phyloP scores from a whole-genome alignment of 2,329 filamentous ascomycete genomes.

The Blastomyces silverae region DNA sequence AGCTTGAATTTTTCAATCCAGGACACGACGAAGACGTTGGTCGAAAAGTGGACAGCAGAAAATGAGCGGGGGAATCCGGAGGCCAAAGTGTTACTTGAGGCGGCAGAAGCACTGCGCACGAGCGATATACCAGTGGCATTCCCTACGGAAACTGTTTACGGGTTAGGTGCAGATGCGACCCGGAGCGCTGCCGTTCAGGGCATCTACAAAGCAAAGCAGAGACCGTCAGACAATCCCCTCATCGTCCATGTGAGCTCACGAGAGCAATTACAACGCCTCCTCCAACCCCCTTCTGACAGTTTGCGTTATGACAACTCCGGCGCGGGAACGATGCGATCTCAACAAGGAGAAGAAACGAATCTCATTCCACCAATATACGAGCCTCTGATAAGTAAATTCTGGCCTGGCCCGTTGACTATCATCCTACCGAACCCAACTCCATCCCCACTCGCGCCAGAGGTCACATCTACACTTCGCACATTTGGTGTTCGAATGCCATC shows the following conservation, averaged over 20 bases:
- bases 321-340: background rate
- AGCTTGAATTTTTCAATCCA: conserved; percentile 33
- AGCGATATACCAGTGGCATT: conserved; percentile 79
- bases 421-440: conserved; percentile 67
- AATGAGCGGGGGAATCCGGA: conserved; percentile 38
- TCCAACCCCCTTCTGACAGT: conserved; percentile 37
- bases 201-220: conserved; percentile 87
- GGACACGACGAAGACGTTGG: conserved; percentile 28
- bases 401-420: conserved; percentile 91
- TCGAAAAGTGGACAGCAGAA: conserved; percentile 38
- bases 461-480: conserved; percentile 74
- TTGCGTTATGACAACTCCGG: background rate
- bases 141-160: conserved; percentile 96
- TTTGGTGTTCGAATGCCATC: conserved; percentile 89
- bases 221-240: conserved; percentile 89
- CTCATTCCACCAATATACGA: conserved; percentile 67
- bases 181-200: conserved; percentile 73
- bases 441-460: conserved; percentile 75
- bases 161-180: conserved; percentile 91
- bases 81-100: conserved; percentile 52
- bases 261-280: conserved; percentile 61
- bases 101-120: conserved; percentile 58
- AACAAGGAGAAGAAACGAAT: conserved; percentile 20
- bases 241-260: conserved; percentile 88
- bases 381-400: conserved; percentile 72